Evolutionary conservation across 1,139 yeast species (phyloP).

Genomic region (Nakaseomyces nivariensis): DNA sequence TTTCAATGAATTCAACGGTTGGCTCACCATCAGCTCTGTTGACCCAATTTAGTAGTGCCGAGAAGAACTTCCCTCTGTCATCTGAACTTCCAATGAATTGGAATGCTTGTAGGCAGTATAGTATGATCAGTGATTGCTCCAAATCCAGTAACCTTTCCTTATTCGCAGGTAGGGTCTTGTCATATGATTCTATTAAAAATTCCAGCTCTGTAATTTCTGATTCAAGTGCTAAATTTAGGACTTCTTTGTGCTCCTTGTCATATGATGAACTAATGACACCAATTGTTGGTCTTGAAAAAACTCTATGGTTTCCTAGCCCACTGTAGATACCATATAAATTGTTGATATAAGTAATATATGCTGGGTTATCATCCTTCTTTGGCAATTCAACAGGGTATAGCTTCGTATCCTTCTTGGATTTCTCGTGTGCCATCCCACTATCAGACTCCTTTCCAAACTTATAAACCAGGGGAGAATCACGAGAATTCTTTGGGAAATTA

Average conservation of each 20-base stretch:
- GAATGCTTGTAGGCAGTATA: constrained; percentile 49
- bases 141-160: constrained; percentile 32
- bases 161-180: constrained; percentile 6
- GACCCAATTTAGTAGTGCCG: constrained; percentile 45
- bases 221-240: constrained; percentile 30
- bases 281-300: constrained; percentile 31
- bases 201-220: constrained; percentile 31
- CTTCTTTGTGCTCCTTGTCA: constrained; percentile 27
- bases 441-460: constrained; percentile 33
- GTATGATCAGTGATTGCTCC: constrained; percentile 40
- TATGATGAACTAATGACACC: constrained; percentile 31
- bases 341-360: constrained; percentile 32
- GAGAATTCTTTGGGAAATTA: constrained; percentile 17
- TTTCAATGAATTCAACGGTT: constrained; percentile 35
- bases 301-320: constrained; percentile 32
- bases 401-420: constrained; percentile 27
- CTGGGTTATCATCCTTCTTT: constrained; percentile 30
- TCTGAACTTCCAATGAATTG: constrained; percentile 39
- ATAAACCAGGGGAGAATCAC: constrained; percentile 33
- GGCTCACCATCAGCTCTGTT: constrained; percentile 59
- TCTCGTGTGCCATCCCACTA: constrained; percentile 35
- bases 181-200: constrained; percentile 22
- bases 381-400: constrained; percentile 35
- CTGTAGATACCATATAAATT: constrained; percentile 33
- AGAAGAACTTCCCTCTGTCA: constrained; percentile 26